phyloP scores from a whole-genome alignment of 768 basidiomycete genomes.

The Tulasnella sp. region DNA sequence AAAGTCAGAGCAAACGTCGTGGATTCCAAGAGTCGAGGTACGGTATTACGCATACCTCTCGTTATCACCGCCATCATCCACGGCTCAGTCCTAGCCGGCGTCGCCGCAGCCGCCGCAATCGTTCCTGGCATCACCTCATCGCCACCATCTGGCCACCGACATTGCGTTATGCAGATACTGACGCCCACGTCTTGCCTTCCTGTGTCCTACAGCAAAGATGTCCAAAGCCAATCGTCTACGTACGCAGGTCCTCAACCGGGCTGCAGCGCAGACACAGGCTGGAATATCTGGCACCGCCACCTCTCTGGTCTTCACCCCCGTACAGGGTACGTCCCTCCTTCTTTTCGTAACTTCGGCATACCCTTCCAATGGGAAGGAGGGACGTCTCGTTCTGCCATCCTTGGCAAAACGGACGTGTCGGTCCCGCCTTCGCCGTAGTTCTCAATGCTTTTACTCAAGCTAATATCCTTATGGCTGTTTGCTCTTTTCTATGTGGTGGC shows the following conservation, averaged over 20 bases:
- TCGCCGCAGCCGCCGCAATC: background rate
- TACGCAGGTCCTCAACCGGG: conserved; percentile 67
- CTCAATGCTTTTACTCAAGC: conserved; percentile 20
- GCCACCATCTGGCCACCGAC: too few species aligned
- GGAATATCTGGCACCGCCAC: conserved; percentile 68
- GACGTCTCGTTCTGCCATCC: background rate
- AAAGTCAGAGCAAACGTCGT: conserved; percentile 80
- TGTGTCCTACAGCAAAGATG: conserved; percentile 59
- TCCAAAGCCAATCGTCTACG: conserved; percentile 90
- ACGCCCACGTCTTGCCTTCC: too few species aligned
- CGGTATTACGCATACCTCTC: conserved; percentile 22
- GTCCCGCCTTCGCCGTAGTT: background rate
- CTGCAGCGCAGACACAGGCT: conserved; percentile 37
- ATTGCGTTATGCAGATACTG: too few species aligned
- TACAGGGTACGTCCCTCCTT: conserved; percentile 50
- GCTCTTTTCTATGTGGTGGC: background rate
- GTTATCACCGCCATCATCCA: too few species aligned
- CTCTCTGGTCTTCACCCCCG: conserved; percentile 86
- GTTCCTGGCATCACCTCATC: background rate
- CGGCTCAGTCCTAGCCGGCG: background rate
- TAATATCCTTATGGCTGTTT: conserved; percentile 10
- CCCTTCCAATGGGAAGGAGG: background rate
- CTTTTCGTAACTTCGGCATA: background rate
- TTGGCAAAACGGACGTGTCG: background rate
- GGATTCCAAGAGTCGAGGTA: conserved; percentile 86